Evolutionary conservation across 1,284 basidiomycete species (phyloP), one percentile per base, ranked within the genome.

Genomic region (Schizophyllum amplum): DNA sequence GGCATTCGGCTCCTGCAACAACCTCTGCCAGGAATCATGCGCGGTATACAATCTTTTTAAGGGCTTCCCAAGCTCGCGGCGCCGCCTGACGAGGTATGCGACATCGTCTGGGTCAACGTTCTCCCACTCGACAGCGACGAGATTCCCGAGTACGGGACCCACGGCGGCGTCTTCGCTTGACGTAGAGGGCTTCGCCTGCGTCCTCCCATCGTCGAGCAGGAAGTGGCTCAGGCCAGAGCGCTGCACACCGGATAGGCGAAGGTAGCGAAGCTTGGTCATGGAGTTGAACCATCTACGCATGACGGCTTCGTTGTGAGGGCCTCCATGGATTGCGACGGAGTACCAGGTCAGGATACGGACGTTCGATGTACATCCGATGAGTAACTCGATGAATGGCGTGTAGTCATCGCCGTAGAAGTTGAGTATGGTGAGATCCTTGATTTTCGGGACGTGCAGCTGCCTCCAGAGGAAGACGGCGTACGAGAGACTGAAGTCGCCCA

Each of bases 351-450:
- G 66, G 21, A 81, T 64, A 60, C 71, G 72, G 56, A 84, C 68
- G 57, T 75, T 64, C 15, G n/a, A 68, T 17, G 63, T 60, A 9
- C 7, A 17, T 42, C 33, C 33, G 33, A 42, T 42, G 2, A 42
- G 33, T 3, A 4, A 17, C 33, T 42, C 33, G 62, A 79, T 73
- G 55, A 84, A 63, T 9, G 69, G 70, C 1, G 70, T 64, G 61
- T 80, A 82, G 64, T 84, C 76, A 27, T 72, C 66, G 27, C 74
- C 75, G 7, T 59, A 63, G 59, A 83, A 64, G 58, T 73, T 73
- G 72, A 78, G 74, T 20, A 86, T 61, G 9, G 77, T 79, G 47
- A 86, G 65, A 60, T 80, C 79, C 56, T 71, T 71, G 46, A 83
- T 62, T 55, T 75, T 71, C 17, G 82, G 82, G 4, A 80, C 79